Evolutionary conservation across 2,329 filamentous ascomycete genomes (phyloP), one percentile per base, ranked within the genome.

Genomic region (Stachybotrys chartarum): DNA sequence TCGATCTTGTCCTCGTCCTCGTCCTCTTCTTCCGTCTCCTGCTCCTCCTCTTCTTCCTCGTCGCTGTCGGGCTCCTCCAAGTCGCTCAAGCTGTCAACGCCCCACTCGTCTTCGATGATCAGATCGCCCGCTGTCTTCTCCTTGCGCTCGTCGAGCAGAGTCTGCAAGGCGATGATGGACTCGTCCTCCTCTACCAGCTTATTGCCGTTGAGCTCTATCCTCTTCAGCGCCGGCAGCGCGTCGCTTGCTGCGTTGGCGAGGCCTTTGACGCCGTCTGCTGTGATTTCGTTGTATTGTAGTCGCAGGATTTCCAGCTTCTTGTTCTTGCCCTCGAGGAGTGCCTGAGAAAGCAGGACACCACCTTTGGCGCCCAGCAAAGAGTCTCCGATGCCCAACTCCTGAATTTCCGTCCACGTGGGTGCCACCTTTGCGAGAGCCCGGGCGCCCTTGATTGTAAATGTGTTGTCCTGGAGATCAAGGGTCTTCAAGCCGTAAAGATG

Each of bases 381-480:
- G 71, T 99, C 94, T 48, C 91, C 90, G 12, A 97, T 83, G 45
- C 90, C 92, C 14, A 99, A 81, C 72, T 97, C 94, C 61, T 83
- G 80, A 51, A 99, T 78, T 45, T 83, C 77, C 0, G 81, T 72
- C 93, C 93, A 99, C 56, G 80, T 80, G 1, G 82, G 78, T 24
- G 93, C 80, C 6, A 91, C 90, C 61, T 80, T 82, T 45, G 90
- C 86, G 54, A 99, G 79, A 11, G 91, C 90, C 64, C 79, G 86
- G 32, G 90, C 90, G 30, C 92, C 94, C 59, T 81, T 79, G 45
- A 87, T 72, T 10, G 93, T 97, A 70, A 97, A 97, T 0, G 94
- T 97, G 75, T 99, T 99, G 75, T 99, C 94, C 72, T 99, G 93
- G 58, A 99, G 77, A 75, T 99, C 94, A 54, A 99, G 76, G 14